Evolutionary conservation across 345 rosid genomes (phyloP), one percentile per base, ranked within the genome.

Genomic region (Pugionium dolabratum): DNA sequence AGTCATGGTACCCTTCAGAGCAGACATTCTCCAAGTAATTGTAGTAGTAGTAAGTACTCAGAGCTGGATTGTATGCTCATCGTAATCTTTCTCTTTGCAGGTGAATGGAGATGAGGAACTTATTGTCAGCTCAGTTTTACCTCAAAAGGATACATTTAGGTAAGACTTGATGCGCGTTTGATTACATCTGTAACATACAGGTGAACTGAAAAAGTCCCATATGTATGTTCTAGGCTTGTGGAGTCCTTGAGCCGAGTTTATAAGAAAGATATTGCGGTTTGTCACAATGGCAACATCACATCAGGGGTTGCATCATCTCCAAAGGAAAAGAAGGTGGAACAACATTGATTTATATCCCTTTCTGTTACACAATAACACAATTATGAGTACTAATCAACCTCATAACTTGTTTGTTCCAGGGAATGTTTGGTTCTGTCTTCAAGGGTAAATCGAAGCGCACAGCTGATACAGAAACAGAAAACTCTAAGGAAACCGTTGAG

Each of bases 361-460:
- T 46, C 34, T 62, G 11, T 25, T n/a, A 35, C 37, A 41, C 7
- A 27, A 4, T 5, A 9, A n/a, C 9, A 40, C 25, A 8, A 37
- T 33, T 25, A 34, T 67, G 59, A 59, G 36, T 36, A 44, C 47
- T 53, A 27, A 66, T 46, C 34, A 32, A 4, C 18, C 18, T 45
- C 26, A 7, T 26, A 26, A 26, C 28, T 34, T 68, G 48, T 57
- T 43, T 27, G 65, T 55, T 55, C 39, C 57, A 88, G 98, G 85
- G 98, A 35, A 72, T 93, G 66, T 93, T 93, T 75, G 82, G 94
- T 69, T 93, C 95, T n/a, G 85, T 92, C 26, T 80, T 88, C 72
- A 84, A 89, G 62, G 73, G 75, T 39, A 90, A 85, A 78, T 33
- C 80, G 1, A 88, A 90, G 79, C 87, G 73, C 4, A 67, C 47